Percentiles rank a stretch among this genome's conserved stretches.
These are phyloP conservation scores for Phaeophleospora eucalypticola DNA, from an alignment of 2,329 filamentous ascomycete genomes.

Conservation along the genomic window DNA sequence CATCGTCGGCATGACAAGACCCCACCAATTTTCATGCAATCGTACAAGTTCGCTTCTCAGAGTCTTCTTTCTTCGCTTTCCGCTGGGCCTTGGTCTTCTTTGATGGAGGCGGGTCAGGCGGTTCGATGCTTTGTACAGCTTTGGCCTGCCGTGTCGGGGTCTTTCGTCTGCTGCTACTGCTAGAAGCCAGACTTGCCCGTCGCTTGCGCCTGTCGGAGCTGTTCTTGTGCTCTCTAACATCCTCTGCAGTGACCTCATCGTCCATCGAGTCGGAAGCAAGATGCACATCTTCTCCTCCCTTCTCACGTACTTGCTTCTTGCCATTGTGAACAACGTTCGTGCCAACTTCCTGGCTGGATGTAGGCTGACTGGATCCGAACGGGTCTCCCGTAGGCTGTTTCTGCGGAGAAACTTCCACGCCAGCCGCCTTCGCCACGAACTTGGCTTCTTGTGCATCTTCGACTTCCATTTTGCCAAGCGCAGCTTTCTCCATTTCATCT, in stretches of 20 bases:
- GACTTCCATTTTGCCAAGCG: conserved; percentile 52
- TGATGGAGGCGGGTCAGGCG: neutral
- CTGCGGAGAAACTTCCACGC: conserved; percentile 9
- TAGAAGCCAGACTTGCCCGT: neutral
- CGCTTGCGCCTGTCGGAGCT: neutral
- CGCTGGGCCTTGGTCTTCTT: neutral
- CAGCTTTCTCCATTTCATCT: conserved; percentile 54
- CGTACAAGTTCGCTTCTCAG: neutral
- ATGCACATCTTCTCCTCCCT: neutral
- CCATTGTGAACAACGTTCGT: too few relatives aligned
- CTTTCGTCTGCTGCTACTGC: neutral
- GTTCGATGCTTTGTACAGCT: neutral
- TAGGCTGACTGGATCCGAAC: neutral
- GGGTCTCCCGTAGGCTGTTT: conserved; percentile 1
- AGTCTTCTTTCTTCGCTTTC: neutral
- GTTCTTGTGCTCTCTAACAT: too few relatives aligned
- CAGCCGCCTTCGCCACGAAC: conserved; percentile 25
- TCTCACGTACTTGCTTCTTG: neutral
- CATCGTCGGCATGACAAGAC: too few relatives aligned
- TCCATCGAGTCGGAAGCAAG: too few relatives aligned
- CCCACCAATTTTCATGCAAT: too few relatives aligned
- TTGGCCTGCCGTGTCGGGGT: neutral
- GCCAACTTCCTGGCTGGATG: too few relatives aligned
- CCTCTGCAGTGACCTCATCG: too few relatives aligned
- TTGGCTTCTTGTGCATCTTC: conserved; percentile 26